Evolutionary conservation across 495 filamentous ascomycete genomes (phyloP).

Genomic region (Terfezia claveryi): DNA sequence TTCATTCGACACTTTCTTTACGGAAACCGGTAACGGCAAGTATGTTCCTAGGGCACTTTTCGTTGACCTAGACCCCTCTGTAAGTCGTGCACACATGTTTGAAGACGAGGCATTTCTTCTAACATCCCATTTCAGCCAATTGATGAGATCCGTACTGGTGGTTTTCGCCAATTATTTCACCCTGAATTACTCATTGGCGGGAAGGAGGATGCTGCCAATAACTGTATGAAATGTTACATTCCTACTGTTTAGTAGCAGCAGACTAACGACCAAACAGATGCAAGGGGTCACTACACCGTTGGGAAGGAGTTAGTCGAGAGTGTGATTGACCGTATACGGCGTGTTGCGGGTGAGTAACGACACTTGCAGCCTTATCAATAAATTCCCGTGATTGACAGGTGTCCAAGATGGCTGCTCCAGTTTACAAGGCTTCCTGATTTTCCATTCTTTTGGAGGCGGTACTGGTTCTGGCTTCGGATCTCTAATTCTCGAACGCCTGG

Average conservation of each 20-base stretch:
- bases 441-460: constrained; percentile 98
- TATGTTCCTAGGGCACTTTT: constrained; percentile 80
- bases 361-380: background rate
- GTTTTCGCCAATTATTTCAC: constrained; percentile 71
- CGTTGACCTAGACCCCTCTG: constrained; percentile 68
- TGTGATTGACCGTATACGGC: constrained; percentile 88
- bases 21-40: constrained; percentile 67
- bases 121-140: constrained; percentile 33
- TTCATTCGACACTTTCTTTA: constrained; percentile 81
- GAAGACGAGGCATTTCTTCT: background rate
- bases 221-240: constrained; percentile 26
- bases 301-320: constrained; percentile 97
- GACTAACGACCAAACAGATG: constrained; percentile 19
- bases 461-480: constrained; percentile 97
- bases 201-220: constrained; percentile 88
- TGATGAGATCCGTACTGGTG: constrained; percentile 71
- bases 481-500: constrained; percentile 90
- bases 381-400: background rate
- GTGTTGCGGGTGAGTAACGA: constrained; percentile 34
- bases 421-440: constrained; percentile 95
- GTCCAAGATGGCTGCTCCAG: constrained; percentile 66
- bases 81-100: constrained; percentile 18
- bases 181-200: constrained; percentile 72
- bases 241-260: background rate
- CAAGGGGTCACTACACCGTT: constrained; percentile 95